Base-by-base conservation (phyloP, 768 basidiomycete species). In the Pulveroboletus sp. region DNA sequence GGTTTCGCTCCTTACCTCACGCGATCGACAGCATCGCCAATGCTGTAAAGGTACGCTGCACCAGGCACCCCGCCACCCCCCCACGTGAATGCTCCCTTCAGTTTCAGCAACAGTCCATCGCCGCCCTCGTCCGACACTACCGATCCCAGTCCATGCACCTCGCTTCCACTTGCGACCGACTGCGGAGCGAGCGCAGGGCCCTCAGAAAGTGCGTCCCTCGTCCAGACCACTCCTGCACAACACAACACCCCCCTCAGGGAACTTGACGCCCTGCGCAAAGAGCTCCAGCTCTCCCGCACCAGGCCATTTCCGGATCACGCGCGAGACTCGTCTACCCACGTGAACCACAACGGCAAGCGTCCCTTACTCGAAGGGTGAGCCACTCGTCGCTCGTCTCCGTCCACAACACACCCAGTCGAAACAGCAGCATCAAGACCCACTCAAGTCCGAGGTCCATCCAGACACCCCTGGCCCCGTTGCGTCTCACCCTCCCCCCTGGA, bases 91-190 rank as follows among this genome's bases (percentile, higher is more conserved):
- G 32, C 31, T 42, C 16, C 29, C 23, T 31, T 22, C 56, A 91
- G 88, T 89, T 89, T 59, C 89, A 93, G 67, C 81, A 86, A 68
- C 85, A 88, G 56, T 79, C 80, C 11, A 77, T 91, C 68, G 81
- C 82, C 5, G 73, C 77, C 26, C 80, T 89, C 52, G 76, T 89
- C 36, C 76, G 80, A 37, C 77, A 79, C 54, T 85, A 84, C 60
- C 82, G 79, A 54, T 62, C 70, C 11, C 79, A 81, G 53, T 76
- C 77, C 55, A 64, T 78, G 27, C 82, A 86, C 16, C 57, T 68
- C 43, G 59, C 60, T 40, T 49, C 63, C 2, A 70, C 67, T 22
- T 68, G 64, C 41, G 67, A 66, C 38, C 60, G 67, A 37, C 37
- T 68, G 35, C 60, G 67, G 41, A 58, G 55, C 45, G 80, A 84